phyloP scores from a whole-genome alignment of 2,329 filamentous ascomycete species.

The Verticillium klebahnii region DNA sequence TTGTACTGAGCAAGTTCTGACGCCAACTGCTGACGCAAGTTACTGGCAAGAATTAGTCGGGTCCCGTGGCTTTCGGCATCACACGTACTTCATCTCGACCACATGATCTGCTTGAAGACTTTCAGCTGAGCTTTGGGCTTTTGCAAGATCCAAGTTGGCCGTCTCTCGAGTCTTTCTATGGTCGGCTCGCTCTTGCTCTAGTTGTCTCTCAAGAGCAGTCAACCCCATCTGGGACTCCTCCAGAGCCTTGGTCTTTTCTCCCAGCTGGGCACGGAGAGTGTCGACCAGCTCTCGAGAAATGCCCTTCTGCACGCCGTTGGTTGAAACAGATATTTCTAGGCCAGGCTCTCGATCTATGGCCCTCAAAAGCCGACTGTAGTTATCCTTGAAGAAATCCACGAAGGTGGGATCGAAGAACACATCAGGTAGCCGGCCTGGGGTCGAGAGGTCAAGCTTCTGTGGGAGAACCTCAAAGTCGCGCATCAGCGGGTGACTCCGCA shows the following conservation, averaged over 20 bases:
- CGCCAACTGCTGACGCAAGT: constrained; percentile 8
- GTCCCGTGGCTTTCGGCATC: not conserved
- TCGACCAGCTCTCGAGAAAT: constrained; percentile 94
- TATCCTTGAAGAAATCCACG: constrained; percentile 93
- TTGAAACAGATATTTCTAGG: constrained; percentile 75
- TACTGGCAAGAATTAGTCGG: not conserved
- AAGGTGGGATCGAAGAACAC: constrained; percentile 84
- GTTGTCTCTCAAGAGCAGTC: constrained; percentile 42
- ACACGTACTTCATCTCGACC: constrained; percentile 52
- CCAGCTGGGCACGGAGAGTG: constrained; percentile 70
- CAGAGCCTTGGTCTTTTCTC: constrained; percentile 59
- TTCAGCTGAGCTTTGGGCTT: constrained; percentile 65
- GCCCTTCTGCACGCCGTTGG: constrained; percentile 78
- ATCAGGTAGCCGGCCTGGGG: constrained; percentile 57
- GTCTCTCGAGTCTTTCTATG: constrained; percentile 62
- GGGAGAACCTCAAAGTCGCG: constrained; percentile 86
- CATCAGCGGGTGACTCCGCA: constrained; percentile 73
- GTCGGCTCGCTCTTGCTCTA: constrained; percentile 71
- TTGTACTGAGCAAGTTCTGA: constrained; percentile 22
- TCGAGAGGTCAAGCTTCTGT: constrained; percentile 55
- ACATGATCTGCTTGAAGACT: constrained; percentile 66
- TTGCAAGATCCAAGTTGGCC: constrained; percentile 44
- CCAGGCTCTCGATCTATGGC: constrained; percentile 89
- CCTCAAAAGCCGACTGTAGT: constrained; percentile 78
- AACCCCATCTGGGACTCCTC: constrained; percentile 41